A percentile compares a stretch with the other conserved stretches of the same genome.
These are phyloP conservation scores for Hericium coralloides DNA, from an alignment of 768 basidiomycete species.

Conservation along the genomic window DNA sequence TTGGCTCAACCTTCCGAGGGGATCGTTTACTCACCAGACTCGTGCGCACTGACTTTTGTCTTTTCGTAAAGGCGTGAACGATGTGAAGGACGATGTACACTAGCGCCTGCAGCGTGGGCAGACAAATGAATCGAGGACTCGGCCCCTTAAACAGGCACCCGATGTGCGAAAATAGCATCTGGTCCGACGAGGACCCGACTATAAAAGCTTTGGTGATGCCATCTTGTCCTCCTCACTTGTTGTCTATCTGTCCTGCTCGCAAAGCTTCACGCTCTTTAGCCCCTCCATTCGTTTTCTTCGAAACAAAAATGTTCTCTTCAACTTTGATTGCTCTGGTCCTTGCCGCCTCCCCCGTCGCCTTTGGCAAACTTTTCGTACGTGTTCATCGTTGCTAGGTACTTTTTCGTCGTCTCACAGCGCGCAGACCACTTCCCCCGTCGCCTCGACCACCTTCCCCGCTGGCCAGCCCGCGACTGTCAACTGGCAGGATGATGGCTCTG, in stretches of 20 bases:
- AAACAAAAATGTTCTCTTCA: constrained; percentile 11
- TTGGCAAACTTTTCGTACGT: constrained; percentile 9
- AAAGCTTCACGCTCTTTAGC: constrained; percentile 5
- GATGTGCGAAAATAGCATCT: not conserved
- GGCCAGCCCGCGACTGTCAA: constrained; percentile 40
- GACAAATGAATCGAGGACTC: not conserved
- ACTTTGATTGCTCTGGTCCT: constrained; percentile 4
- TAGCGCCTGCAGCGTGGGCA: not conserved
- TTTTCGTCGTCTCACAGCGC: not conserved
- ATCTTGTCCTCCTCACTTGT: not conserved
- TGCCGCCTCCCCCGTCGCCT: constrained; percentile 5
- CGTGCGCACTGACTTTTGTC: too few relatives aligned
- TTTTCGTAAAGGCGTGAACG: too few relatives aligned
- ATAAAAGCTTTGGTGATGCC: not conserved
- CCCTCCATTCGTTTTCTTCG: constrained; percentile 6
- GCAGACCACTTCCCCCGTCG: constrained; percentile 52
- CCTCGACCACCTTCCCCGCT: constrained; percentile 35
- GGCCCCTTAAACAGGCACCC: not conserved
- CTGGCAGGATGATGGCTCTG: constrained; percentile 49
- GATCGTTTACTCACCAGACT: too few relatives aligned
- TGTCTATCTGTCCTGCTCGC: not conserved
- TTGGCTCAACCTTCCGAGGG: too few relatives aligned
- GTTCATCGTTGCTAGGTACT: not conserved
- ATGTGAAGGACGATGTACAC: too few relatives aligned
- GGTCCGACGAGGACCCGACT: not conserved